Conservation (phyloP, 768 basidiomycete species). For the Naematelia encephala region DNA sequence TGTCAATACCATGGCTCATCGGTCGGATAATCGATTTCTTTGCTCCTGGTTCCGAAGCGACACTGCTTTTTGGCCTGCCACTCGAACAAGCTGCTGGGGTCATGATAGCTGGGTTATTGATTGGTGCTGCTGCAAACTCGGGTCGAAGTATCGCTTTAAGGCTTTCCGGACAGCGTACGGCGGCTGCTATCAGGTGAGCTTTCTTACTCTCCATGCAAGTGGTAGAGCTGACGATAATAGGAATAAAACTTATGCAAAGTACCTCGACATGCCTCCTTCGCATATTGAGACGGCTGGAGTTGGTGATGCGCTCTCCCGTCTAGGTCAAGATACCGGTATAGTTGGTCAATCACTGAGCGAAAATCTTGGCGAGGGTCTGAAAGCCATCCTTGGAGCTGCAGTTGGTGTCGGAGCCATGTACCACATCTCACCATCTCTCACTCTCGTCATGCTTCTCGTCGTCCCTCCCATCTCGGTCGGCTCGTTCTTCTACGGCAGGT, state of each 20-base stretch:
- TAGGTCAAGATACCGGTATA: conserved; percentile 45
- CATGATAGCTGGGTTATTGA: conserved; percentile 25
- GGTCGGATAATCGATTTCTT: conserved; percentile 48
- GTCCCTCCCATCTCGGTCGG: conserved; percentile 54
- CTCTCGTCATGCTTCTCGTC: conserved; percentile 82
- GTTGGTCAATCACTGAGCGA: conserved; percentile 41
- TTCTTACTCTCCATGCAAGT: not conserved
- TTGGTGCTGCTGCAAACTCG: conserved; percentile 41
- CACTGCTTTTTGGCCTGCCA: conserved; percentile 36
- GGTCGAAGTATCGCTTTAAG: conserved; percentile 38
- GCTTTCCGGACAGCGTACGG: conserved; percentile 43
- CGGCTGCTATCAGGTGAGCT: conserved; percentile 36
- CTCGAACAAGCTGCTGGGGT: conserved; percentile 37
- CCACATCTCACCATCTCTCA: conserved; percentile 70
- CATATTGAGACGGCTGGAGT: conserved; percentile 45
- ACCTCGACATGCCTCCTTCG: conserved; percentile 39
- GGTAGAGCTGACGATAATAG: conserved; percentile 10
- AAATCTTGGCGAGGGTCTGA: conserved; percentile 46
- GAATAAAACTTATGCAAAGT: conserved; percentile 44
- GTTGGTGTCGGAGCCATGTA: conserved; percentile 77
- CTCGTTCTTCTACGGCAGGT: conserved; percentile 50
- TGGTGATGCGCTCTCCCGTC: conserved; percentile 43
- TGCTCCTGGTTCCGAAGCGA: conserved; percentile 41
- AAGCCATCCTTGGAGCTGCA: conserved; percentile 41
- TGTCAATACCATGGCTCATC: conserved; percentile 41